These are phyloP conservation scores for Ophiosphaerella herpotricha DNA, from an alignment of 2,329 filamentous ascomycete genomes.

Conservation along the genomic window DNA sequence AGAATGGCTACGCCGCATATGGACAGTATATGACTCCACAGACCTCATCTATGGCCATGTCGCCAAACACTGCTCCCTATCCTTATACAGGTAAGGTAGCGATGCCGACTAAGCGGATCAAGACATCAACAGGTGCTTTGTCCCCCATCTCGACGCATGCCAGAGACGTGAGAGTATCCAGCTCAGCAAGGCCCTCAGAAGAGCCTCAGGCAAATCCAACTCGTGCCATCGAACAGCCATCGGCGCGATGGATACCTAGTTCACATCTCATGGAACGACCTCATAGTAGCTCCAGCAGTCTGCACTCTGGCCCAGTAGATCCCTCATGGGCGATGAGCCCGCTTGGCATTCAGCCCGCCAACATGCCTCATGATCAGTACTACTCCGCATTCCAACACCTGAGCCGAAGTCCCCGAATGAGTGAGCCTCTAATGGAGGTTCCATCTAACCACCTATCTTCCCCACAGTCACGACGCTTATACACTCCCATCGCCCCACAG, in stretches of 20 bases:
- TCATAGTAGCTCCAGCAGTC: constrained; percentile 51
- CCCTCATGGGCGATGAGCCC: constrained; percentile 47
- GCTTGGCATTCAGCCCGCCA: constrained; percentile 45
- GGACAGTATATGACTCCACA: constrained; percentile 41
- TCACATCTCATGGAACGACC: constrained; percentile 34
- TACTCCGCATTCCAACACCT: constrained; percentile 34
- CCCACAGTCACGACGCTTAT: constrained; percentile 49
- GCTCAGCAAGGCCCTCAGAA: constrained; percentile 24
- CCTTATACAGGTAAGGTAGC: constrained; percentile 29
- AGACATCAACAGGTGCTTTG: constrained; percentile 28
- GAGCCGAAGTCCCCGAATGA: constrained; percentile 37
- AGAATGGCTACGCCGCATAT: constrained; percentile 36
- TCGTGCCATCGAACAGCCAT: constrained; percentile 12
- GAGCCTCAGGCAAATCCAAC: constrained; percentile 21
- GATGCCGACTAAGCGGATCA: constrained; percentile 19
- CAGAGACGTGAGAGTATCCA: constrained; percentile 27
- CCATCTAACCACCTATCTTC: constrained; percentile 29
- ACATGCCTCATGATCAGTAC: constrained; percentile 35
- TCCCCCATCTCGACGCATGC: constrained; percentile 41
- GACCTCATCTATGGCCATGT: constrained; percentile 32
- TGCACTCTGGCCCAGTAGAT: constrained; percentile 45
- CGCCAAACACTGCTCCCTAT: constrained; percentile 25
- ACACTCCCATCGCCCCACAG: constrained; percentile 52
- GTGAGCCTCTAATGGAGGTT: constrained; percentile 38
- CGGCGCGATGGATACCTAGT: constrained; percentile 11